Evolutionary conservation across 1,139 yeast genomes (phyloP), one percentile per base, ranked within the genome.

Genomic region (Trichomonascaceae sp.): DNA sequence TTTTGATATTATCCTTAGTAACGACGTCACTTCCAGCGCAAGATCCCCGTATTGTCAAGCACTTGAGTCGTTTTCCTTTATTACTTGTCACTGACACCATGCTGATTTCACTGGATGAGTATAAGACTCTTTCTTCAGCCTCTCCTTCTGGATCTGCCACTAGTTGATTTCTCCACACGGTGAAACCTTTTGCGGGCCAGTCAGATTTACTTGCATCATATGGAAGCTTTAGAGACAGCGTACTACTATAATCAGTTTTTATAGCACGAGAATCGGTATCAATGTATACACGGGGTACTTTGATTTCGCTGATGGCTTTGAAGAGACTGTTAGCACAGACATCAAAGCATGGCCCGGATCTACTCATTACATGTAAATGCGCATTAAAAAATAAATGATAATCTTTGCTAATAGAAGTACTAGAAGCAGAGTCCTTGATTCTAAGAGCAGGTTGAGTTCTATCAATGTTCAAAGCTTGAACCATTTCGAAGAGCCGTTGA

Each of bases 311-410:
- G 55, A 91, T 72, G 1, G 96, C 95, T 30, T 79, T 74, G 18
- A 86, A 65, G 38, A 88, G 69, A 3, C 93, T 80, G 32, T 80
- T 80, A 82, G 90, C 87, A 54, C 89, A 85, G 19, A 85, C 72
- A 64, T 89, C 97, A 63, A 82, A 84, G 38, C 87, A 73, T 2
- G 96, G 95, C 0, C 96, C 96, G 2, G 88, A 76, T 53, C 93
- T 78, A 53, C 95, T 85, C 63, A 88, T 82, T 1, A 90, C 89
- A 62, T 86, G 85, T 49, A 90, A 75, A 62, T 84, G 83, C 6
- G 93, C 91, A 64, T 82, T 82, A 45, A 90, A 69, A 13, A 85
- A 38, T 9, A 46, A n/a, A 17, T 24, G 27, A n/a, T 45, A 15
- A 19, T 46, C 48, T 8, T 22, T n/a, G 18, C 51, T 51, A 41